Conservation (phyloP, 1,139 yeast species). For the Blastobotrys ciferrii region DNA sequence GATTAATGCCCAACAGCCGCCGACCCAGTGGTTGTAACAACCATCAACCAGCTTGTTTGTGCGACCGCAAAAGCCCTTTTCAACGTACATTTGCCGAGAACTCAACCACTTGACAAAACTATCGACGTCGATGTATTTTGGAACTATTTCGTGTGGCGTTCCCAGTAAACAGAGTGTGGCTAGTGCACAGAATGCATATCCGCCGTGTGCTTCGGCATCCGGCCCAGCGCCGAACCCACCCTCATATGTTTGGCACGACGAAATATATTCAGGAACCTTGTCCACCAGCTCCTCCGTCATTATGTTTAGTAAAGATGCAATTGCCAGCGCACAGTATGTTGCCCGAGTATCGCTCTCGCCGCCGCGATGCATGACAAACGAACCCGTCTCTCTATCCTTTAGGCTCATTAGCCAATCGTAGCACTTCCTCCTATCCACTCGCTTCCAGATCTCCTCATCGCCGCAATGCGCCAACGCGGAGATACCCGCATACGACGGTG, state of each 20-base stretch:
- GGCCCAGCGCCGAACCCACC: constrained; percentile 93
- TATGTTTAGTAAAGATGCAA: constrained; percentile 65
- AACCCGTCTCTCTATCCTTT: constrained; percentile 63
- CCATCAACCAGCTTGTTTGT: constrained; percentile 94
- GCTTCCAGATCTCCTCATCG: constrained; percentile 45
- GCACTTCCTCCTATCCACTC: constrained; percentile 47
- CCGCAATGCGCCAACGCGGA: constrained; percentile 58
- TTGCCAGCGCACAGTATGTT: constrained; percentile 78
- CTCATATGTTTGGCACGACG: constrained; percentile 80
- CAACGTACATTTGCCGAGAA: constrained; percentile 63
- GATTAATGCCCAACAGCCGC: constrained; percentile 66
- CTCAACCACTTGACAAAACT: constrained; percentile 57
- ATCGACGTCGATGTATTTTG: constrained; percentile 29
- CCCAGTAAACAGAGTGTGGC: constrained; percentile 62
- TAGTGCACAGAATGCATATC: constrained; percentile 87
- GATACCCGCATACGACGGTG: constrained; percentile 79
- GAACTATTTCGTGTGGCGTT: constrained; percentile 35
- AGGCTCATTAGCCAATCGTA: constrained; percentile 65
- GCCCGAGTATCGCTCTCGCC: constrained; percentile 91
- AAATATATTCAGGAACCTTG: constrained; percentile 60
- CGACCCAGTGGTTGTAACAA: constrained; percentile 95
- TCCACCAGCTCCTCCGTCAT: constrained; percentile 58
- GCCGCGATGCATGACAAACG: constrained; percentile 66
- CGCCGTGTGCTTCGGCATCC: constrained; percentile 87
- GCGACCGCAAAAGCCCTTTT: constrained; percentile 88